Evolutionary conservation across 441 rosid genomes (phyloP), one percentile per base, ranked within the genome.

Genomic region (Kokia cookei): DNA sequence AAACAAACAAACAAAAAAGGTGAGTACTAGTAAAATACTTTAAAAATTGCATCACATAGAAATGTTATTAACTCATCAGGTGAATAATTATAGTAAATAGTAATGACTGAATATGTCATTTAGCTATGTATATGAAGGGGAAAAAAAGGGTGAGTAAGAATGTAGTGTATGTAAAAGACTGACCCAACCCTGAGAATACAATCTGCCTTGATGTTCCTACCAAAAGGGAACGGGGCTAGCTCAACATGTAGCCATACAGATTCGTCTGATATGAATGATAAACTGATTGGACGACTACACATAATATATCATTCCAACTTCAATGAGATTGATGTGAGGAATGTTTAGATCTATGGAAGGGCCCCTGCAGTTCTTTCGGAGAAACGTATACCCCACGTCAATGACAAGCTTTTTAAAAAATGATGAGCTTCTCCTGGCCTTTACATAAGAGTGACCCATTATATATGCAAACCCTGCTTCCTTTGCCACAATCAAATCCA

Each of bases 241-340:
- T 55, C 64, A 1, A 40, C 29, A 55, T 55, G 22, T 55, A 59
- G 19, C 64, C 73, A 40, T 7, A 40, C 37, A 54, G 3, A 55
- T 57, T 40, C 51, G 15, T 1, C 51, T 32, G 29, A 9, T 51
- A 57, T 43, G 61, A 70, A 12, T 58, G 62, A 57, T 51, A n/a
- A 51, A 51, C 57, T 51, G 19, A 2, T 10, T 42, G 57, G 65
- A 26, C 1, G 19, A 59, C 84, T 89, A 94, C 43, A 94, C 97
- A 82, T 91, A 86, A 84, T 94, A 94, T 74, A 91, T 90, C 94
- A 94, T 91, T 67, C 99, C 99, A 58, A 94, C 98, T 90, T 94
- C 97, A 59, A 93, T 89, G 19, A 94, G 96, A 82, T 92, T 91
- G 74, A 88, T 93, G 80, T 90, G 99, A 65, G 99, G 99, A 75